These are phyloP conservation scores for Nitzschia sp. DNA, from an alignment of 108 stramenopile species.

Conservation along the genomic window DNA sequence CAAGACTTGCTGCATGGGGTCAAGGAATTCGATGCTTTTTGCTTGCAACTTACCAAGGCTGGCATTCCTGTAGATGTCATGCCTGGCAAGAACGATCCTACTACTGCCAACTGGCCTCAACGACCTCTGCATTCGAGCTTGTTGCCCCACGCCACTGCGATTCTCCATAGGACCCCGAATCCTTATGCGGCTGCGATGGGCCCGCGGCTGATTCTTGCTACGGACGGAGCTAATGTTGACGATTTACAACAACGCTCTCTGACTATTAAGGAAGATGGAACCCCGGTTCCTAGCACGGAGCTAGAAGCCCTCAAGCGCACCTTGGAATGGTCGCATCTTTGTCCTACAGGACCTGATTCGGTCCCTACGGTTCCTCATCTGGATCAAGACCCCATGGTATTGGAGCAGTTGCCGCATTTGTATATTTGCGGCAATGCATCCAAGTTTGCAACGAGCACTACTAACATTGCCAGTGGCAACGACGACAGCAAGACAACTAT, in stretches of 20 bases:
- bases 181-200: slow-evolving; percentile 62
- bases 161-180: slow-evolving; percentile 64
- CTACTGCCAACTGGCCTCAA: slow-evolving; percentile 89
- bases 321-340: slow-evolving; percentile 69
- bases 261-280: neutral
- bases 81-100: slow-evolving; percentile 81
- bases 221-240: slow-evolving; percentile 72
- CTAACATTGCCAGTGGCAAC: neutral
- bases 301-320: slow-evolving; percentile 66
- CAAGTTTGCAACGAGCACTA: slow-evolving; percentile 55
- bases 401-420: slow-evolving; percentile 50
- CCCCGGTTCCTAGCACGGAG: slow-evolving; percentile 27
- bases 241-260: slow-evolving; percentile 66
- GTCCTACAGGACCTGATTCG: slow-evolving; percentile 88
- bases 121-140: slow-evolving; percentile 76
- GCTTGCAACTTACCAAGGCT: slow-evolving; percentile 43
- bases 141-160: slow-evolving; percentile 49
- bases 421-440: slow-evolving; percentile 70
- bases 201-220: slow-evolving; percentile 55
- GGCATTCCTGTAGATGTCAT: slow-evolving; percentile 81
- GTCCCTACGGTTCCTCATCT: slow-evolving; percentile 77
- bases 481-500: slow-evolving; percentile 37
- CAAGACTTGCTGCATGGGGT: slow-evolving; percentile 31
- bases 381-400: slow-evolving; percentile 78
- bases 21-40: slow-evolving; percentile 69